These are phyloP conservation scores for Penicillium sp. DNA, from an alignment of 2,329 filamentous ascomycete species.

Conservation along the genomic window DNA sequence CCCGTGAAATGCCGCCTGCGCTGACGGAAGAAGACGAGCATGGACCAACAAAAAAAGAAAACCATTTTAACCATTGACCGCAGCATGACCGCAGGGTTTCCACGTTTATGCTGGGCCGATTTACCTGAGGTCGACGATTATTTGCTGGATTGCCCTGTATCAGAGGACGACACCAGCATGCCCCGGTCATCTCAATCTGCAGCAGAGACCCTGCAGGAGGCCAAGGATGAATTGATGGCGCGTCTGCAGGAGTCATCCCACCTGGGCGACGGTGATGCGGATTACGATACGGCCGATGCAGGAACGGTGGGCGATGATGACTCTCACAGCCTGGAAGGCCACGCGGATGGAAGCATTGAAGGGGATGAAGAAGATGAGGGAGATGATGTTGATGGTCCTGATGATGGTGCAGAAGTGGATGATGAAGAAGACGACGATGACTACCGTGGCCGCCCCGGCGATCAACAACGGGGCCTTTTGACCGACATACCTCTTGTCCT, in stretches of 20 bases:
- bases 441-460: slow-evolving; percentile 52
- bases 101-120: slow-evolving; percentile 45
- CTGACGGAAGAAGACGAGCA: slow-evolving; percentile 30
- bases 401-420: slow-evolving; percentile 54
- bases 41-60: slow-evolving; percentile 40
- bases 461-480: slow-evolving; percentile 70
- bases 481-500: slow-evolving; percentile 94
- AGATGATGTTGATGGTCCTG: slow-evolving; percentile 53
- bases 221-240: slow-evolving; percentile 54
- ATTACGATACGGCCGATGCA: slow-evolving; percentile 43
- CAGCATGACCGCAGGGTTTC: slow-evolving; percentile 40
- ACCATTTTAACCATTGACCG: slow-evolving; percentile 45
- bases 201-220: slow-evolving; percentile 52
- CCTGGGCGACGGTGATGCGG: slow-evolving; percentile 41
- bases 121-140: slow-evolving; percentile 47
- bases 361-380: slow-evolving; percentile 57
- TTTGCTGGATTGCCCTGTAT: slow-evolving; percentile 41
- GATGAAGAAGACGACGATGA: slow-evolving; percentile 56
- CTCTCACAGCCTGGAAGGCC: slow-evolving; percentile 43
- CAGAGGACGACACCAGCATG: slow-evolving; percentile 48
- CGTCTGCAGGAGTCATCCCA: slow-evolving; percentile 49
- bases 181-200: slow-evolving; percentile 50
- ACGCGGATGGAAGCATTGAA: slow-evolving; percentile 47
- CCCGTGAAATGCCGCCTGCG: slow-evolving; percentile 37
- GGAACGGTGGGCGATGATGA: slow-evolving; percentile 46